phyloP scores from a whole-genome alignment of 1,284 basidiomycete genomes.

The Cryptococcus sp. region DNA sequence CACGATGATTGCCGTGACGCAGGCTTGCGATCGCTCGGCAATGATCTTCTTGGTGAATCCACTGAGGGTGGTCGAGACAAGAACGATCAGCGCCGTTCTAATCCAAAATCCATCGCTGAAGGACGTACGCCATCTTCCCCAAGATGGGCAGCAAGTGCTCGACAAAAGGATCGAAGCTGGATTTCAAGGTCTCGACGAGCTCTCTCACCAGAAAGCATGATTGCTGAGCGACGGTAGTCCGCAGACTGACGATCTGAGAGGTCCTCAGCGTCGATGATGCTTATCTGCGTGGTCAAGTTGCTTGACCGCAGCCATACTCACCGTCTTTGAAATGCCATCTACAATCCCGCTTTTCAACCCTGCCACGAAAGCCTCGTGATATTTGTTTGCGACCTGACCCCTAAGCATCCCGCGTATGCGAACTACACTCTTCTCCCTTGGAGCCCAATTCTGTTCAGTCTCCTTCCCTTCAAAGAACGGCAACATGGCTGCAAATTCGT shows the following conservation, averaged over 20 bases:
- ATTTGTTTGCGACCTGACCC: constrained; percentile 74
- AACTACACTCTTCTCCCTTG: constrained; percentile 75
- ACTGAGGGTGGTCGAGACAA: constrained; percentile 39
- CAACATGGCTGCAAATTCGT: constrained; percentile 75
- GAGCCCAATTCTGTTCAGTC: constrained; percentile 93
- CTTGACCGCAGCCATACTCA: constrained; percentile 54
- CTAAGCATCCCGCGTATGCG: constrained; percentile 89
- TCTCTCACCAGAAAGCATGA: constrained; percentile 79
- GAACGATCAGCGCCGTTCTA: neutral
- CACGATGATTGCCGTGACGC: constrained; percentile 68
- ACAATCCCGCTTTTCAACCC: constrained; percentile 75
- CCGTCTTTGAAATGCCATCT: constrained; percentile 82
- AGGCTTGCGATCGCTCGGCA: constrained; percentile 79
- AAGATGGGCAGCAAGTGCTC: constrained; percentile 74
- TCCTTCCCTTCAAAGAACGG: constrained; percentile 91
- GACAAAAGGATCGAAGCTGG: constrained; percentile 71
- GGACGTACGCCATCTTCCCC: constrained; percentile 67
- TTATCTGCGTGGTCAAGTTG: neutral
- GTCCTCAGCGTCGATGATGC: constrained; percentile 9
- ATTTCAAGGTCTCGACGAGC: constrained; percentile 69
- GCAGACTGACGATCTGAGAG: constrained; percentile 74
- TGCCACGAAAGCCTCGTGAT: constrained; percentile 69
- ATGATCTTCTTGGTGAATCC: constrained; percentile 94
- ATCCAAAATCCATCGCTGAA: too few relatives aligned
- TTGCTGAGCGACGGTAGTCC: constrained; percentile 85